phyloP scores from a whole-genome alignment of 164 flowering plant genomes.

The Piper longum region DNA sequence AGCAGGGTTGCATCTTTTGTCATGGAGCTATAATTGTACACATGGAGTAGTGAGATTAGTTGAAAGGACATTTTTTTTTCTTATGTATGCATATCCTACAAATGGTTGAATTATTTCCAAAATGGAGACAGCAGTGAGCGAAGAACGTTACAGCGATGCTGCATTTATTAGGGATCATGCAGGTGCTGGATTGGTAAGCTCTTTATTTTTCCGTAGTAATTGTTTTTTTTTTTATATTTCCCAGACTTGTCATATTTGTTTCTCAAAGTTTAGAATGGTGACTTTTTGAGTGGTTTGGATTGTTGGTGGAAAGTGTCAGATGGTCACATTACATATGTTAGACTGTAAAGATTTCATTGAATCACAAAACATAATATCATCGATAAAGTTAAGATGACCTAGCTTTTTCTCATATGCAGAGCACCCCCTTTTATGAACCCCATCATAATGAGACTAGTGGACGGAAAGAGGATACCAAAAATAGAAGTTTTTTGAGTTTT shows the following conservation, averaged over 20 bases:
- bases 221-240: not conserved
- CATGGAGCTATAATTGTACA: not conserved
- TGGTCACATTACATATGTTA: too few relatives aligned
- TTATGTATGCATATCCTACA: not conserved
- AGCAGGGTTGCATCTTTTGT: not conserved
- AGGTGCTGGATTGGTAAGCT: conserved; percentile 88
- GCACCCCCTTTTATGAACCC: too few relatives aligned
- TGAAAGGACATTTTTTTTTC: too few relatives aligned
- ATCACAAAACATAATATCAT: not conserved
- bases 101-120: not conserved
- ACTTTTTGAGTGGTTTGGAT: too few relatives aligned
- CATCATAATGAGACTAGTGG: too few relatives aligned
- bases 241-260: not conserved
- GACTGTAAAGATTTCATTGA: not conserved
- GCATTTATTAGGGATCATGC: conserved; percentile 66
- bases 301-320: too few relatives aligned
- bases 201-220: not conserved
- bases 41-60: not conserved
- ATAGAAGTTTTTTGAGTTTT: too few relatives aligned
- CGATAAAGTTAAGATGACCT: too few relatives aligned
- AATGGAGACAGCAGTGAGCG: conserved; percentile 61
- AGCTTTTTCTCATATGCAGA: too few relatives aligned
- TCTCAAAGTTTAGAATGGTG: too few relatives aligned
- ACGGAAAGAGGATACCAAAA: too few relatives aligned
- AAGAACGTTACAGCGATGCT: conserved; percentile 76